Evolutionary conservation across 1,139 yeast genomes (phyloP), one percentile per base, ranked within the genome.

Genomic region (Lodderomyces parapsilosis): DNA sequence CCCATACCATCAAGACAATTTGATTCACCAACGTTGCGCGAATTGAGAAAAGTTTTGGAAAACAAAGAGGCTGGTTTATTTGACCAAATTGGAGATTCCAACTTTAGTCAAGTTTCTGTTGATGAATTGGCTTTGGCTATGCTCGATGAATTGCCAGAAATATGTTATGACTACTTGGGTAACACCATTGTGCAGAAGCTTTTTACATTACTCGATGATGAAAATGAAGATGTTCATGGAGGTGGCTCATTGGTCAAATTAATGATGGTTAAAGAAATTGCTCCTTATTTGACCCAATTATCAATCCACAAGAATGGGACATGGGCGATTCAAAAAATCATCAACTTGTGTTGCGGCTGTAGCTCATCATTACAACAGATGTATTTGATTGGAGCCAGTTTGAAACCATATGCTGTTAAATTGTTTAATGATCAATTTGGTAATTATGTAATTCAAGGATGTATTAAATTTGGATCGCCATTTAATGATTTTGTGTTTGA

Each of bases 241-340:
- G 27, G 27, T 10, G 27, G 89, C 2, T 81, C 86, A 25, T 73
- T 83, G 6, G 74, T 90, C 44, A 87, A 88, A 58, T 84, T 86
- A 53, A 78, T 86, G 64, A 86, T 94, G 90, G 77, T 93, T 41
- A 81, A 85, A 56, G 81, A 79, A 52, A 80, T 94, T 41, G 74
- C 86, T 3, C 96, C 94, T 17, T 87, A 76, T 57, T 72, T 94
- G 51, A 87, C 97, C 1, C 95, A 90, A 56, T 84, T 93, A 71
- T 94, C 98, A 55, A 85, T 89, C 45, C 99, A 93, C 67, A 93
- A 93, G 59, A 93, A 94, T 62, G 99, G 99, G 49, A 93, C 99
- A 3, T 93, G 99, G 99, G 98, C 98, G 2, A 95, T 96, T 24
- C 99, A 94, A 63, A 94, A 93, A 63, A 85, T 93, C 60, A 90